Evolutionary conservation across 1,284 basidiomycete species (phyloP).

Genomic region (Malassezia japonica): DNA sequence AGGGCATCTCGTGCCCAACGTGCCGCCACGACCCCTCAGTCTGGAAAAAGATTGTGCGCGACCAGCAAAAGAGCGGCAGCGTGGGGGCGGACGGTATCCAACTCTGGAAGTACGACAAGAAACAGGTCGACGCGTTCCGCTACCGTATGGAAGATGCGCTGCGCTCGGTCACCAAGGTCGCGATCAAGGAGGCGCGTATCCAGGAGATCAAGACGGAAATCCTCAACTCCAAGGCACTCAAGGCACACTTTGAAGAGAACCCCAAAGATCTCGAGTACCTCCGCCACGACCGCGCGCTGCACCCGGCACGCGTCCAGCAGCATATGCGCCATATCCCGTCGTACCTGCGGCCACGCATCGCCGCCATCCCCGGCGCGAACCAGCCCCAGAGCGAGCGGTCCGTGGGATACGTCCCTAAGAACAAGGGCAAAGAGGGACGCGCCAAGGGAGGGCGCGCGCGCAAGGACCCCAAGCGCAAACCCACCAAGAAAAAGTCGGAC

Average conservation of each 20-base stretch:
- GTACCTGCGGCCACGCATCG: conserved; percentile 80
- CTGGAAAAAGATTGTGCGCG: conserved; percentile 52
- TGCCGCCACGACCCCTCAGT: conserved; percentile 67
- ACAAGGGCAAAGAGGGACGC: not conserved
- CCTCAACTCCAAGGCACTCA: conserved; percentile 86
- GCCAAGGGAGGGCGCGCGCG: not conserved
- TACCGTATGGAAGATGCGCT: conserved; percentile 97
- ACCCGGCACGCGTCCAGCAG: conserved; percentile 69
- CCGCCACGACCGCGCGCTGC: conserved; percentile 85
- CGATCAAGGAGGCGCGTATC: conserved; percentile 79
- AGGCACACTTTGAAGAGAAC: conserved; percentile 97
- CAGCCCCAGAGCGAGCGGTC: not conserved
- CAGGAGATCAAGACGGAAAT: conserved; percentile 92
- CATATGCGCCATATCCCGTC: conserved; percentile 94
- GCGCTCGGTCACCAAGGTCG: conserved; percentile 71
- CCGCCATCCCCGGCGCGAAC: conserved; percentile 33
- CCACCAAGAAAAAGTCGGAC: conserved; percentile 12
- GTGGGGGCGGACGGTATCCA: conserved; percentile 58
- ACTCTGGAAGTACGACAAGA: conserved; percentile 86
- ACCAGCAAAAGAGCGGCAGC: conserved; percentile 13
- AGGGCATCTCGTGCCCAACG: conserved; percentile 52
- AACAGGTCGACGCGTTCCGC: conserved; percentile 91
- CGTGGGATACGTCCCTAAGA: conserved; percentile 12
- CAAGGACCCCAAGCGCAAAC: not conserved
- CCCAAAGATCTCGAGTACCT: conserved; percentile 85